Conservation (phyloP, 768 basidiomycete species). For the Suillus alpinus region DNA sequence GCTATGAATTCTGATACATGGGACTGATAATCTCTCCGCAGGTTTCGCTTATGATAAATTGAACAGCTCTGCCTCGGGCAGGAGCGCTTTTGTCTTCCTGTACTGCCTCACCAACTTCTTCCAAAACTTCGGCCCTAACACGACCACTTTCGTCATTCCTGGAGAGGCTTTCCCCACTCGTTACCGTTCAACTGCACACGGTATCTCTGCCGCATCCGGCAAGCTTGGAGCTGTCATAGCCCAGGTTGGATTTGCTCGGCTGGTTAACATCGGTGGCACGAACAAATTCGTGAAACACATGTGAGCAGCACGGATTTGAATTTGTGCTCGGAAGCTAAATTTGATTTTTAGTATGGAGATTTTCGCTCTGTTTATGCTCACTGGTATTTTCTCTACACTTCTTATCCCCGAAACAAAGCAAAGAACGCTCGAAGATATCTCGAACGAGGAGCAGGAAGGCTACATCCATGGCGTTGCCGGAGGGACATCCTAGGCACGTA, state of each 20-base stretch:
- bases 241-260: conserved; percentile 70
- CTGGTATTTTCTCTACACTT: conserved; percentile 78
- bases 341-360: conserved; percentile 56
- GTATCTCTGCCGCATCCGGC: conserved; percentile 79
- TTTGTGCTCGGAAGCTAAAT: conserved; percentile 8
- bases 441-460: conserved; percentile 64
- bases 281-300: conserved; percentile 65
- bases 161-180: conserved; percentile 88
- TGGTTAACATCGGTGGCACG: conserved; percentile 67
- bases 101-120: conserved; percentile 87
- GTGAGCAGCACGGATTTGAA: conserved; percentile 37
- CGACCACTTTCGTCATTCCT: conserved; percentile 77
- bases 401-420: conserved; percentile 79
- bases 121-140: conserved; percentile 86
- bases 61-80: conserved; percentile 36
- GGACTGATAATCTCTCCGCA: conserved; percentile 21
- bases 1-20: neutral
- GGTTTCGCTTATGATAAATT: conserved; percentile 68
- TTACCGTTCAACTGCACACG: conserved; percentile 82
- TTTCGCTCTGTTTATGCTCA: conserved; percentile 85
- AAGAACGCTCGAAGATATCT: conserved; percentile 65
- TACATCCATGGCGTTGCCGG: conserved; percentile 38
- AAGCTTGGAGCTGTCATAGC: conserved; percentile 83
- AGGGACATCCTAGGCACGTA: neutral
- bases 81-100: conserved; percentile 71